Percentiles rank a stretch among this genome's conserved stretches.
Conservation (phyloP, 805 yeast genomes). For the Dipodascopsis tothii region DNA sequence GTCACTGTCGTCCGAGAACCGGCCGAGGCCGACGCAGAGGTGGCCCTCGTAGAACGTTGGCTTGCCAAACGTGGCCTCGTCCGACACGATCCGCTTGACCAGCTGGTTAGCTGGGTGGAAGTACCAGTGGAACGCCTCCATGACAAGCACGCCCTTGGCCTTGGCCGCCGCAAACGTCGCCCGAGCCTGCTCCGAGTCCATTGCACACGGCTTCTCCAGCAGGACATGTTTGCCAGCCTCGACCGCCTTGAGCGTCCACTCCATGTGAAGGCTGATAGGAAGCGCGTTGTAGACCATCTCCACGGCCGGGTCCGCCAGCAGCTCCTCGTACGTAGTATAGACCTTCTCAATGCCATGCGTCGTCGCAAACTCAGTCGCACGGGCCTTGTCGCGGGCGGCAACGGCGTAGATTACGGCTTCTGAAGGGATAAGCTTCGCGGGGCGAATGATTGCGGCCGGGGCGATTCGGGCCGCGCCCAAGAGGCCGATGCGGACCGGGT, state of each 20-base stretch:
- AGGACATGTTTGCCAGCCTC: slow-evolving; percentile 17
- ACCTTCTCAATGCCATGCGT: slow-evolving; percentile 5
- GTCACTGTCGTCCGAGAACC: slow-evolving; percentile 1
- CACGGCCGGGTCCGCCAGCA: slow-evolving; percentile 13
- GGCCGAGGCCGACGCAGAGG: slow-evolving; percentile 1
- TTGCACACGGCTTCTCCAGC: slow-evolving; percentile 17
- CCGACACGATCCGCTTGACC: slow-evolving; percentile 9
- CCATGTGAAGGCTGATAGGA: slow-evolving; percentile 20
- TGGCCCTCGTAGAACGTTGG: slow-evolving; percentile 8
- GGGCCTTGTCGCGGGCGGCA: slow-evolving; percentile 13
- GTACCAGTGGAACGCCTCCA: slow-evolving; percentile 21
- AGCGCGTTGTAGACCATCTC: slow-evolving; percentile 18
- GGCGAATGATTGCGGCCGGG: slow-evolving; percentile 13
- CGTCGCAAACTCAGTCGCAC: slow-evolving; percentile 12
- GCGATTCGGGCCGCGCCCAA: slow-evolving; percentile 20
- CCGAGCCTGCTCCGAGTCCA: slow-evolving; percentile 16
- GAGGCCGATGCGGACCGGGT: slow-evolving; percentile 14
- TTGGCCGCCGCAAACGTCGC: slow-evolving; percentile 11
- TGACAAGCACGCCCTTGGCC: slow-evolving; percentile 9
- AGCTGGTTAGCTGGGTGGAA: slow-evolving; percentile 16
- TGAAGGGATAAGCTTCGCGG: slow-evolving; percentile 16
- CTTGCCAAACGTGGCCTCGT: slow-evolving; percentile 16
- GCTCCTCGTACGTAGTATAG: slow-evolving; percentile 12
- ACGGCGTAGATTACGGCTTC: slow-evolving; percentile 8
- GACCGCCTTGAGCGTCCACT: slow-evolving; percentile 18